phyloP scores from a whole-genome alignment of 495 filamentous ascomycete species.

The Xylaria palmicola region DNA sequence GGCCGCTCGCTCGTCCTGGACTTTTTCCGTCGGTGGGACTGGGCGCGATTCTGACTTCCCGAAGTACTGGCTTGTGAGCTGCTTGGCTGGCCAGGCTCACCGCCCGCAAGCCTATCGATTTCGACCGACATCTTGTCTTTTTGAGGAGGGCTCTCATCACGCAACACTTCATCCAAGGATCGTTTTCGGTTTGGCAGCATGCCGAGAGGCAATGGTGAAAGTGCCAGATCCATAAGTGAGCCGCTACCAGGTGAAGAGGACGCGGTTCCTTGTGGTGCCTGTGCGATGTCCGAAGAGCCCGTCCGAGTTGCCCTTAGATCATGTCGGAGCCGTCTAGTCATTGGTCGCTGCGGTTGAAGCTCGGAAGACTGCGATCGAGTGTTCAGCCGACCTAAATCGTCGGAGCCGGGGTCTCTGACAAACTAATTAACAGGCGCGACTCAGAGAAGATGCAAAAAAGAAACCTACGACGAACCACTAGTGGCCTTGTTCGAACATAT shows the following conservation, averaged over 20 bases:
- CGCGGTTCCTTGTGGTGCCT: background rate
- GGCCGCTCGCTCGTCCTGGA: background rate
- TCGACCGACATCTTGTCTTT: constrained; percentile 14
- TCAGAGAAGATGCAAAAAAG: background rate
- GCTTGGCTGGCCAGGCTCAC: background rate
- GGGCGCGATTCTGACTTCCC: background rate
- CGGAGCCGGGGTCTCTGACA: background rate
- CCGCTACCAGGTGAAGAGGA: background rate
- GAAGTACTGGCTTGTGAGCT: background rate
- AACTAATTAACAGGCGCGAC: background rate
- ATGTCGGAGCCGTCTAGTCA: background rate
- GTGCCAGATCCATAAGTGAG: constrained; percentile 7
- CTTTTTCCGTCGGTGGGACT: background rate
- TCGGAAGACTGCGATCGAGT: constrained; percentile 9
- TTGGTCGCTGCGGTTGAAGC: background rate
- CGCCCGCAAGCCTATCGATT: constrained; percentile 8
- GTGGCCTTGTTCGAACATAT: constrained; percentile 10
- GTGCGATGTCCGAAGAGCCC: background rate
- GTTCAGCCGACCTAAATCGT: background rate
- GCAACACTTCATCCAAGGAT: background rate
- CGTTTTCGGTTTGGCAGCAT: constrained; percentile 9
- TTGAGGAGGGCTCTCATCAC: background rate
- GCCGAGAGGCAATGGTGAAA: background rate
- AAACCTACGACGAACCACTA: constrained; percentile 9
- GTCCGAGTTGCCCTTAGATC: background rate